These are phyloP conservation scores for Lentinula novae-zelandiae DNA, from an alignment of 1,284 basidiomycete species.

Conservation along the genomic window DNA sequence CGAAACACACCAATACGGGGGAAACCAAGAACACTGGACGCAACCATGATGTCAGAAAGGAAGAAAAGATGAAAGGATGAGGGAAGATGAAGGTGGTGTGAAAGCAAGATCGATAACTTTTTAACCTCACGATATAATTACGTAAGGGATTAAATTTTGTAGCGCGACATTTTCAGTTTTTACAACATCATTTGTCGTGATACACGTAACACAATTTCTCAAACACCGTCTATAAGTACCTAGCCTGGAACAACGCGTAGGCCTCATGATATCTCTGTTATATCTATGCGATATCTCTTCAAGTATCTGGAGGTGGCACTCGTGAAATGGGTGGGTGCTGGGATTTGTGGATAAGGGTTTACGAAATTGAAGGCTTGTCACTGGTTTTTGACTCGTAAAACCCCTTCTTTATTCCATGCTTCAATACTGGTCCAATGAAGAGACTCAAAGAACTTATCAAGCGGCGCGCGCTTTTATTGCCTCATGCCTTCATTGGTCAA, in stretches of 20 bases:
- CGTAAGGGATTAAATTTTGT: not conserved
- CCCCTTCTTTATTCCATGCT: not conserved
- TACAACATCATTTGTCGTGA: not conserved
- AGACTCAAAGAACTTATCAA: not conserved
- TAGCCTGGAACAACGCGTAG: too few species aligned
- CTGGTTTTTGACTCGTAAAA: not conserved
- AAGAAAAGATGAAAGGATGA: not conserved
- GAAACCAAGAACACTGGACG: constrained; percentile 92
- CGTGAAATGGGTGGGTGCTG: not conserved
- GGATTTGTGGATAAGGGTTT: not conserved
- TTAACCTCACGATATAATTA: not conserved
- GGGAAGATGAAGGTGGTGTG: not conserved
- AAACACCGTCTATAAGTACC: too few species aligned
- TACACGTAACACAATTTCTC: not conserved
- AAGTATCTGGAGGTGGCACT: too few species aligned
- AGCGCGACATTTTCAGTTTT: not conserved
- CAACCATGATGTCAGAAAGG: constrained; percentile 48
- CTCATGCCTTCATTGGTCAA: not conserved
- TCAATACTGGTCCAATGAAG: not conserved
- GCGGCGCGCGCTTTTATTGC: not conserved
- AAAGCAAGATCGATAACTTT: not conserved
- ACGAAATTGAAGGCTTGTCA: not conserved
- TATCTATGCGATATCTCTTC: too few species aligned
- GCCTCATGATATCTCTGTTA: too few species aligned
- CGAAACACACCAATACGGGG: constrained; percentile 88